Base-by-base conservation (phyloP, 2,329 filamentous ascomycete species). In the Fusarium mundagurra region DNA sequence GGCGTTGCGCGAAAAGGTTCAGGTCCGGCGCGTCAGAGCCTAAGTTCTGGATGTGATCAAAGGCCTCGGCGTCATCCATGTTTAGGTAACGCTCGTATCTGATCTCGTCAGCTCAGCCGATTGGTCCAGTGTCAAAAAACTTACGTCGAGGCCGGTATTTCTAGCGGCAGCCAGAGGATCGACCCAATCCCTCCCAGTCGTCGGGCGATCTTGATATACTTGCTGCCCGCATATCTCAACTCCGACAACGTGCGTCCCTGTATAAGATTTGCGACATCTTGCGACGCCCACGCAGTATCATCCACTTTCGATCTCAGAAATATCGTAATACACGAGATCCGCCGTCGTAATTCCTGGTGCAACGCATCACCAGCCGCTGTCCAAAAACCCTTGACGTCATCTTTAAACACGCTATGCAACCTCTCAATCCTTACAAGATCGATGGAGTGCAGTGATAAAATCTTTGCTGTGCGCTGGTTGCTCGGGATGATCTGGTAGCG, bases 21-120 rank as follows among this genome's bases (percentile, higher is more conserved):
- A 79, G 73, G 22, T 73, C 48, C 6, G 70, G 67, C 4, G 68
- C 67, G 2, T 65, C 58, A 4, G 71, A 59, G 1, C 72, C 73
- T 1, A 82, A 45, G 1, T 67, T 73, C 3, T 54, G 39, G 6
- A 82, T 39, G 47, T 82, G 81, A 14, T 59, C 64, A n/a, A 82
- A 80, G 0, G 76, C 69, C 11, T 79, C 76, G 9, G 78, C 78
- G 18, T 82, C 81, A 12, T 82, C 81, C 69, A 82, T 77, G 31
- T 80, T 81, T 1, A 82, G 59, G 64, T 82, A 82, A 39, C 81
- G 69, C 54, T 82, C 81, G 16, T 82, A 82, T 10, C 81, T 59
- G 6, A 9, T 7, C 12, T 18, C 11, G 8, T 74, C 6, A 75
- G 61, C 22, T 10, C 20, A 13, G 13, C 29, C n/a, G 4, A 31